Base-by-base conservation (phyloP, 106 monocot genomes). In the Xerophyta viscosa region DNA sequence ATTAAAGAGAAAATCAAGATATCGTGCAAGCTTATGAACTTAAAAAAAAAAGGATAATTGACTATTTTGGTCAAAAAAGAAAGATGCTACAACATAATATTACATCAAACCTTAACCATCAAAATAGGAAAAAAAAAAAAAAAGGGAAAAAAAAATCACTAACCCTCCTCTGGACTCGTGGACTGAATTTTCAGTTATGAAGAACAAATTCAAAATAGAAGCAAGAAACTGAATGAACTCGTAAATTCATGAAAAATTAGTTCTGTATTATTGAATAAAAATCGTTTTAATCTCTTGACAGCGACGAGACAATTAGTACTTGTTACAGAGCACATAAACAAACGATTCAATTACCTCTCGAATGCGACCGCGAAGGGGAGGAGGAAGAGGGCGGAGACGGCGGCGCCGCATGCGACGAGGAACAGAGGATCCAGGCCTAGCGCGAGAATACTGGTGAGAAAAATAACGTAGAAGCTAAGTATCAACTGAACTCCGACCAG, bases 291-390 rank as follows among this genome's bases (percentile, higher is more conserved):
- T n/a, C n/a, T n/a, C n/a, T n/a, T n/a, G n/a, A n/a, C n/a, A n/a
- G n/a, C n/a, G n/a, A n/a, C n/a, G n/a, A n/a, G n/a, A n/a, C n/a
- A n/a, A n/a, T n/a, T n/a, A n/a, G n/a, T n/a, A n/a, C n/a, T n/a
- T n/a, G n/a, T n/a, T n/a, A n/a, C n/a, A n/a, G n/a, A n/a, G n/a
- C n/a, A n/a, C n/a, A n/a, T n/a, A n/a, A 15, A 39, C 11, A 33
- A 6, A 33, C 6, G 15, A 15, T 12, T 27, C 11, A 18, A 23
- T 17, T 50, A 84, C 84, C 56, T 84, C 39, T 84, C 84, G 15
- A 84, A 21, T 1, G 28, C 47, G 0, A 75, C 27, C 9, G 78
- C 70, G 25, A 84, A 71, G 2, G 84, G 84, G 28, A 84, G 84
- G 27, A 84, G 51, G 62, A 71, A 24, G 37, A 71, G 6, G 11